phyloP scores from a whole-genome alignment of 2,329 filamentous ascomycete species.

The Diplodia mutila region DNA sequence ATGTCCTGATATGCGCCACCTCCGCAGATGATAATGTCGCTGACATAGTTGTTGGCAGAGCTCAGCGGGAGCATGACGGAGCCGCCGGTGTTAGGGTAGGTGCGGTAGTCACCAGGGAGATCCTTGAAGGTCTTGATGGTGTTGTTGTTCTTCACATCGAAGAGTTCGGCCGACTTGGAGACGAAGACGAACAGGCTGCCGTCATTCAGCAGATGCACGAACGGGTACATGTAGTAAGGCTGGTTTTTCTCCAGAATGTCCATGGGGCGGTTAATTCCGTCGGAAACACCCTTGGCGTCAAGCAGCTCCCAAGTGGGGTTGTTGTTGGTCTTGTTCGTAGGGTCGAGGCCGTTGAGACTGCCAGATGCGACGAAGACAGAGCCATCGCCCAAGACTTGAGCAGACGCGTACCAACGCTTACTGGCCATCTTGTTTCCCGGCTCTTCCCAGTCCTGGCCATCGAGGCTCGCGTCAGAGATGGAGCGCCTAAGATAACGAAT shows the following conservation, averaged over 20 bases:
- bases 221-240: constrained; percentile 68
- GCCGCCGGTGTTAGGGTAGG: constrained; percentile 64
- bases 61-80: constrained; percentile 60
- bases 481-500: constrained; percentile 60
- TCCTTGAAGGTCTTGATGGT: constrained; percentile 55
- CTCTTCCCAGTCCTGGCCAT: constrained; percentile 59
- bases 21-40: constrained; percentile 62
- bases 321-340: constrained; percentile 59
- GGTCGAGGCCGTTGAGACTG: constrained; percentile 62
- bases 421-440: constrained; percentile 59
- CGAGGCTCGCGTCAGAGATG: constrained; percentile 46
- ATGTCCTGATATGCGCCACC: constrained; percentile 64
- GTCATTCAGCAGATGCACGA: constrained; percentile 61
- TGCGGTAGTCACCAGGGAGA: constrained; percentile 60
- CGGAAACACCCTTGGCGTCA: constrained; percentile 51
- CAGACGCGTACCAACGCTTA: constrained; percentile 64
- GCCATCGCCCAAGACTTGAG: constrained; percentile 62
- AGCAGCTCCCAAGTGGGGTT: constrained; percentile 67
- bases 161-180: constrained; percentile 60
- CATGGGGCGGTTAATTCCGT: constrained; percentile 55
- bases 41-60: constrained; percentile 56
- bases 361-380: constrained; percentile 64
- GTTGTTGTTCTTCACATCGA: constrained; percentile 53
- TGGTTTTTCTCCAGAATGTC: constrained; percentile 61
- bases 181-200: constrained; percentile 62